Conservation (phyloP, 2,329 filamentous ascomycete genomes). For the Botrytis deweyae region DNA sequence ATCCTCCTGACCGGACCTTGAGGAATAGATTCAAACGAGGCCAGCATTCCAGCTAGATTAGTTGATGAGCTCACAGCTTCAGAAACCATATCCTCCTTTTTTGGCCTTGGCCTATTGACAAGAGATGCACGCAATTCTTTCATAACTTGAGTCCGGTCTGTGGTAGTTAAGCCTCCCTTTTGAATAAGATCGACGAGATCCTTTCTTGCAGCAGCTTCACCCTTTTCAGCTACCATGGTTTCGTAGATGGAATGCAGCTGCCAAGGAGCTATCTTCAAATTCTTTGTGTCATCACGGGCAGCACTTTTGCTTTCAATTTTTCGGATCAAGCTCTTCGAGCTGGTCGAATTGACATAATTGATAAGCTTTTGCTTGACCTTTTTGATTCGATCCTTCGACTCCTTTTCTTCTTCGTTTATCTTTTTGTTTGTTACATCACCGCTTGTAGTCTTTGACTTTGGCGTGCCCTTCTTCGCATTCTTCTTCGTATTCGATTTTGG, state of each 20-base stretch:
- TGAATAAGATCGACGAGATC: constrained; percentile 20
- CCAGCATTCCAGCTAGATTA: constrained; percentile 15
- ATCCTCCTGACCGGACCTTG: not conserved
- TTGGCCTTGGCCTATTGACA: not conserved
- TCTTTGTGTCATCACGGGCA: not conserved
- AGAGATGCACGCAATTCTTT: constrained; percentile 20
- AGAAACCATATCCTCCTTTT: not conserved
- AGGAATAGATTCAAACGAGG: constrained; percentile 15
- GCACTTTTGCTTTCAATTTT: not conserved
- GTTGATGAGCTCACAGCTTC: not conserved
- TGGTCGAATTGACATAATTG: constrained; percentile 14
- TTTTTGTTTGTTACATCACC: not conserved
- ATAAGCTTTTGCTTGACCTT: constrained; percentile 13
- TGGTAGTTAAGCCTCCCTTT: constrained; percentile 19
- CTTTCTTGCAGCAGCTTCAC: constrained; percentile 10
- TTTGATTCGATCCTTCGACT: constrained; percentile 15
- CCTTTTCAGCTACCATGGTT: constrained; percentile 17
- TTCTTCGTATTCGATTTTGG: constrained; percentile 1
- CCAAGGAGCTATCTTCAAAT: constrained; percentile 15
- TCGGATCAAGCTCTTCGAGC: not conserved
- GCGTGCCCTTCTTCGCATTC: not conserved
- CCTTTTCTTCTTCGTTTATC: not conserved
- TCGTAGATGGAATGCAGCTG: constrained; percentile 18
- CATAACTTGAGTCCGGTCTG: constrained; percentile 17
- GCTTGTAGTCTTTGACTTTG: not conserved